Evolutionary conservation across 164 flowering plant genomes (phyloP).

Genomic region (Vitis rupestris): DNA sequence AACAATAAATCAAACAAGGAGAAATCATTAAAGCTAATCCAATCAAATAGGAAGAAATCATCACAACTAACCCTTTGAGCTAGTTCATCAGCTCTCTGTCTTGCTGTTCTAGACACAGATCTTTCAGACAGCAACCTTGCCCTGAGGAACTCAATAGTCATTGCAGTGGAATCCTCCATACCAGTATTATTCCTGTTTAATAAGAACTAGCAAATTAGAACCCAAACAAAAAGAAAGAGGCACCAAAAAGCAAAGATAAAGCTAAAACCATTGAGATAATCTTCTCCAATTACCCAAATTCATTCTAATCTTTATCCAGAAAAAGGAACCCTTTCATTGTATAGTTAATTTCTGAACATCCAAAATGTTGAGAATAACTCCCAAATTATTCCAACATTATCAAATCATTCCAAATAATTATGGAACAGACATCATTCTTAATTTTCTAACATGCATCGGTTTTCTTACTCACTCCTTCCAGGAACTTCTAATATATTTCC

Average conservation of each 20-base stretch:
- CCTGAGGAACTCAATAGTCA: conserved; percentile 88
- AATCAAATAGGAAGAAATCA: not conserved
- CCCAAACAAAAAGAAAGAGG: not conserved
- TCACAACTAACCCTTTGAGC: conserved; percentile 57
- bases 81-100: conserved; percentile 81
- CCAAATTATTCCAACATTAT: no score
- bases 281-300: no score
- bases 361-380: no score
- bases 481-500: no score
- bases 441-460: no score
- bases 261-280: no score
- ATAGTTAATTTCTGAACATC: no score
- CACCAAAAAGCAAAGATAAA: not conserved
- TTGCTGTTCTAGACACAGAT: conserved; percentile 75
- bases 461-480: no score
- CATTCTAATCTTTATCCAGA: no score
- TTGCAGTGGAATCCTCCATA: conserved; percentile 58
- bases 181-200: conserved; percentile 26
- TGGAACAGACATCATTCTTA: no score
- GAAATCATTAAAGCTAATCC: conserved; percentile 43
- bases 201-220: not conserved
- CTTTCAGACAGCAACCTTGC: conserved; percentile 85
- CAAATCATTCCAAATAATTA: no score
- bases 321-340: no score
- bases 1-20: not conserved